A percentile compares a stretch with the other conserved stretches of the same genome.
These are phyloP conservation scores for Perkinsela sp. DNA, from an alignment of 208 protist genomes.

Conservation along the genomic window DNA sequence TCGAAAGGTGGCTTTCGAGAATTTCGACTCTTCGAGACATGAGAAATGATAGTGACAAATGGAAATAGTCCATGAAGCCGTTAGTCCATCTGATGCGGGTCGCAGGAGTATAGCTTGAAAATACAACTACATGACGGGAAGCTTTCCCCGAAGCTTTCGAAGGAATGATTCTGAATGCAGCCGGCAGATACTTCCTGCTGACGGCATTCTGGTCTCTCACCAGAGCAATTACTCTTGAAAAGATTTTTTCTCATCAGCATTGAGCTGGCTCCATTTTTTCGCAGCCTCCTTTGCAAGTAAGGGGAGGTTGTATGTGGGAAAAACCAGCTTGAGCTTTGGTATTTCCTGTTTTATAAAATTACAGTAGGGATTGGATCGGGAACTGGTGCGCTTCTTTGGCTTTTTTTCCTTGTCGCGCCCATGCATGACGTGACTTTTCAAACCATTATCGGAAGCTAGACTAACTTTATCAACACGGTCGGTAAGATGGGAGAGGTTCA, in stretches of 20 bases:
- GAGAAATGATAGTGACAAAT: no score
- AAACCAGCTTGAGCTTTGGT: not conserved
- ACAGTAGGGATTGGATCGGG: not conserved
- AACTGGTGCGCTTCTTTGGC: not conserved
- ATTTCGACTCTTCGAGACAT: slow-evolving; percentile 34
- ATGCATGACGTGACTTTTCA: no score
- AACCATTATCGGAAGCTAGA: not conserved
- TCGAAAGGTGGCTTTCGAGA: slow-evolving; percentile 34
- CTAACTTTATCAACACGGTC: not conserved
- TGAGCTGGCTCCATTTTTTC: not conserved
- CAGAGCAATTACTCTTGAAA: no score
- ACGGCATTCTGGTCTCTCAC: no score
- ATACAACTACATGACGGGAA: no score
- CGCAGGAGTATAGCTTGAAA: no score
- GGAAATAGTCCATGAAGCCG: no score
- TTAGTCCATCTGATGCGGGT: no score
- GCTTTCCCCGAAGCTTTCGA: no score
- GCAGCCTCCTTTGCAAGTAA: not conserved
- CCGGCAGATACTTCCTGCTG: no score
- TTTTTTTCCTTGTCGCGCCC: not conserved
- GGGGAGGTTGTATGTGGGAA: not conserved
- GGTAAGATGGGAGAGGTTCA: not conserved
- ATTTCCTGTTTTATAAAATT: slow-evolving; percentile 1
- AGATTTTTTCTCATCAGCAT: not conserved
- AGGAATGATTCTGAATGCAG: no score